Percentiles rank a stretch among this genome's conserved stretches.
phyloP scores from a whole-genome alignment of 1,139 yeast species.

The Lodderomyces pseudojiufengensis region DNA sequence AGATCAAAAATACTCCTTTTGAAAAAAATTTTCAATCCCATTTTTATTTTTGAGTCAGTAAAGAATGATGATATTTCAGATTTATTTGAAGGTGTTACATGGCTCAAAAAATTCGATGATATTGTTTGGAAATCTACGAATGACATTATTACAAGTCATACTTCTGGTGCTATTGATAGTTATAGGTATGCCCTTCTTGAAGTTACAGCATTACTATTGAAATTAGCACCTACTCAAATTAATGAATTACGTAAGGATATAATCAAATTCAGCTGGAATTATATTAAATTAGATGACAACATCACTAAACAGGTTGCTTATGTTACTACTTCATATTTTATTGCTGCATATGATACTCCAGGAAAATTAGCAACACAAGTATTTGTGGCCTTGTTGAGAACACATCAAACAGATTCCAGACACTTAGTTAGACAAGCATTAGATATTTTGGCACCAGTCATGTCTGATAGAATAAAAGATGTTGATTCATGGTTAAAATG shows the following conservation, averaged over 20 bases:
- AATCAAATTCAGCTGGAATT: slow-evolving; percentile 93
- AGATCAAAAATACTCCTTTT: slow-evolving; percentile 62
- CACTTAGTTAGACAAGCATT: slow-evolving; percentile 82
- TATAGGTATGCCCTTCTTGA: slow-evolving; percentile 79
- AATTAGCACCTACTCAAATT: slow-evolving; percentile 60
- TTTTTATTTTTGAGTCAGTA: slow-evolving; percentile 61
- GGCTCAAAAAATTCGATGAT: slow-evolving; percentile 62
- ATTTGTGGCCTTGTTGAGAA: slow-evolving; percentile 81
- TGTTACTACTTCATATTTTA: slow-evolving; percentile 82
- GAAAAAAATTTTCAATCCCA: slow-evolving; percentile 62
- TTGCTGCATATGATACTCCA: slow-evolving; percentile 86
- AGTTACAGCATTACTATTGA: slow-evolving; percentile 71
- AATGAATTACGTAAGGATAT: slow-evolving; percentile 76
- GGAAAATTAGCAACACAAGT: slow-evolving; percentile 86
- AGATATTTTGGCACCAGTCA: slow-evolving; percentile 84
- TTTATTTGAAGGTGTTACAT: slow-evolving; percentile 46
- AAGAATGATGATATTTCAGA: slow-evolving; percentile 46
- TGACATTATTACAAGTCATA: slow-evolving; percentile 51
- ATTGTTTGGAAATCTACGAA: slow-evolving; percentile 71
- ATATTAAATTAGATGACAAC: slow-evolving; percentile 83
- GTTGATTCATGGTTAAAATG: slow-evolving; percentile 82
- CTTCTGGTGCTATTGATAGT: slow-evolving; percentile 70
- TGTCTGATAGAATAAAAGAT: slow-evolving; percentile 64
- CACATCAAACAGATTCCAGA: slow-evolving; percentile 84
- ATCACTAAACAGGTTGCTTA: slow-evolving; percentile 92